Percentiles rank a stretch among this genome's conserved stretches.
Conservation (phyloP, 352 stramenopile species). For the Pythium oligandrum region DNA sequence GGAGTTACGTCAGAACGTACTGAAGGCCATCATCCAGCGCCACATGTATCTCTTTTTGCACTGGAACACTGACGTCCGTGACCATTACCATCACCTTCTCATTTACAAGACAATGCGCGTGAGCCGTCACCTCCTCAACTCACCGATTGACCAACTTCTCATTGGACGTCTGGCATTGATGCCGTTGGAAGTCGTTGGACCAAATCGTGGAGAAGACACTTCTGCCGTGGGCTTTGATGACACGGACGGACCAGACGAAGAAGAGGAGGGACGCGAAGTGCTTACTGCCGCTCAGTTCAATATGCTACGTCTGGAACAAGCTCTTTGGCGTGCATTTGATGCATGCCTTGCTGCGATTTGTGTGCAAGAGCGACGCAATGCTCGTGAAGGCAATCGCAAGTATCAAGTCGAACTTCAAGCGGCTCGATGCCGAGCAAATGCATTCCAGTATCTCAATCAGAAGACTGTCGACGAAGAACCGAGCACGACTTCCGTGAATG, state of each 20-base stretch:
- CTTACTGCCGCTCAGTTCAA: slow-evolving; percentile 44
- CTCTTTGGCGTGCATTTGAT: slow-evolving; percentile 73
- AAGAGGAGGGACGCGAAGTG: slow-evolving; percentile 15
- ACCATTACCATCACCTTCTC: slow-evolving; percentile 71
- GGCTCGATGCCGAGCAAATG: slow-evolving; percentile 38
- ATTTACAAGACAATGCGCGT: slow-evolving; percentile 60
- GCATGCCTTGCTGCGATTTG: slow-evolving; percentile 61
- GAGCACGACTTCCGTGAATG: slow-evolving; percentile 29
- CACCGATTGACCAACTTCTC: slow-evolving; percentile 61
- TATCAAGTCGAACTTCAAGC: slow-evolving; percentile 53
- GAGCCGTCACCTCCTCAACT: slow-evolving; percentile 60
- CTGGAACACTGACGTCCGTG: slow-evolving; percentile 68
- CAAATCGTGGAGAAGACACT: slow-evolving; percentile 23
- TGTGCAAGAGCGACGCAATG: slow-evolving; percentile 45
- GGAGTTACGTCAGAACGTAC: slow-evolving; percentile 53
- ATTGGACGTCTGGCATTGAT: slow-evolving; percentile 45
- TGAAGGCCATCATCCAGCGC: slow-evolving; percentile 67
- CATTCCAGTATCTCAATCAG: slow-evolving; percentile 52
- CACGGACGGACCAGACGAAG: slow-evolving; percentile 11
- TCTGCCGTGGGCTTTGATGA: slow-evolving; percentile 16
- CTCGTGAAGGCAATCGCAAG: slow-evolving; percentile 51
- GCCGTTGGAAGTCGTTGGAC: slow-evolving; percentile 22
- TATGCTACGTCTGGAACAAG: slow-evolving; percentile 50
- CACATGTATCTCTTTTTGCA: slow-evolving; percentile 79
- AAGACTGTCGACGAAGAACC: slow-evolving; percentile 28